Evolutionary conservation across 2,329 filamentous ascomycete genomes (phyloP), one percentile per base, ranked within the genome.

Genomic region (Periconia sp.): DNA sequence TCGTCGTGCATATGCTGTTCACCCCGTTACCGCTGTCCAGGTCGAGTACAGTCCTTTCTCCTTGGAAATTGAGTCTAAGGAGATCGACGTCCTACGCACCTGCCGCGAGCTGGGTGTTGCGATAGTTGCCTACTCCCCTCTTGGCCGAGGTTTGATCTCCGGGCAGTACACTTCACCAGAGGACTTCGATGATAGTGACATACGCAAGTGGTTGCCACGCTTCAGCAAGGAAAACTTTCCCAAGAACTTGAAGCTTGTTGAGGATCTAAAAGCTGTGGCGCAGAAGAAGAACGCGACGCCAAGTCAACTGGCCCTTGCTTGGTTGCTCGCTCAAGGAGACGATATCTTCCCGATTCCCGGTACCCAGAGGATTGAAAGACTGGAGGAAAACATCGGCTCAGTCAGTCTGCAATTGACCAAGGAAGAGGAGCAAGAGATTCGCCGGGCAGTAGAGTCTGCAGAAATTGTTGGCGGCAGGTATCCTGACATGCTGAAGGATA

Each of bases 341-440:
- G 70, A 63, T 53, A 68, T 59, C 71, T 78, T 89, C 59, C 82
- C 86, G 0, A 88, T 82, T 52, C 81, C 81, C 9, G 81, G 81
- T 2, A 65, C 62, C 9, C 63, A 56, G 47, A 59, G 55, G 45
- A 40, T 56, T n/a, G 52, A 55, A 27, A 47, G 56, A 33, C 49
- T 66, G 17, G 49, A 60, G 31, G 62, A 65, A 45, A 65, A 66
- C 43, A 23, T 64, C 33, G 50, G 17, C 8, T 37, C 56, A 9
- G 41, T 60, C 17, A 47, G 54, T 6, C 46, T 66, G 7, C 13
- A 54, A 17, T 47, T 66, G 20, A 56, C 48, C 2, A 31, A 44
- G 0, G 55, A 62, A 31, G 63, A 66, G 53, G 45, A 55, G 14
- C 27, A 53, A 45, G n/a, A 58, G 43, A 62, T 66, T n/a, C 43